phyloP scores from a whole-genome alignment of 2,329 filamentous ascomycete species.

The Nigrospora oryzae region DNA sequence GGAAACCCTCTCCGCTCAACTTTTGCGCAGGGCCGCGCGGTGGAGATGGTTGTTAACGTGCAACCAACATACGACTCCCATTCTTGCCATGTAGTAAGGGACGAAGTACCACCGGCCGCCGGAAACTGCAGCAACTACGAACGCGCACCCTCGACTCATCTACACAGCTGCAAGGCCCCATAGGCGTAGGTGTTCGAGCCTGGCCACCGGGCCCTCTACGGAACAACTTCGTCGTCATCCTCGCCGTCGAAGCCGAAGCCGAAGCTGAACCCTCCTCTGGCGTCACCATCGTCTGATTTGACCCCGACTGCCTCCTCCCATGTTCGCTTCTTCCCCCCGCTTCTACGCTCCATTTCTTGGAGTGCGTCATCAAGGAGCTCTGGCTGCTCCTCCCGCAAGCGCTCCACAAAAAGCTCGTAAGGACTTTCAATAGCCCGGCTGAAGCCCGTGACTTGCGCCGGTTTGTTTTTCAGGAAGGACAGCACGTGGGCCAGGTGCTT shows the following conservation, averaged over 20 bases:
- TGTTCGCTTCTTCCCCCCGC: constrained; percentile 63
- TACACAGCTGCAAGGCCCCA: too few relatives aligned
- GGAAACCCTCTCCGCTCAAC: too few relatives aligned
- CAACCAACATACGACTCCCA: too few relatives aligned
- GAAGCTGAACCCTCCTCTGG: constrained; percentile 40
- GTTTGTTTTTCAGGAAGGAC: constrained; percentile 71
- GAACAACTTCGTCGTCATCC: constrained; percentile 33
- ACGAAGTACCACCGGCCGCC: too few relatives aligned
- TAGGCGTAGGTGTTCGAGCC: too few relatives aligned
- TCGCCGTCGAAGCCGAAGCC: constrained; percentile 40
- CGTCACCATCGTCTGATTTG: constrained; percentile 27
- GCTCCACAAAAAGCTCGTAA: constrained; percentile 65
- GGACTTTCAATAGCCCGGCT: constrained; percentile 61
- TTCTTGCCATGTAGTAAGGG: too few relatives aligned
- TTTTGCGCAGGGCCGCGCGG: too few relatives aligned
- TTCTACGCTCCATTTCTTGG: constrained; percentile 54
- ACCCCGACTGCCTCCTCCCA: constrained; percentile 73
- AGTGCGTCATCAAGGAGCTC: constrained; percentile 60
- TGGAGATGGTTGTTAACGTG: too few relatives aligned
- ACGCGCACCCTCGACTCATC: too few relatives aligned
- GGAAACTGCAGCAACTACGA: too few relatives aligned
- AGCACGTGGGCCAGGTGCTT: constrained; percentile 62
- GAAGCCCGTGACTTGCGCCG: constrained; percentile 85
- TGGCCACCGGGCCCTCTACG: neutral
- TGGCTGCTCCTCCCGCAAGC: constrained; percentile 55